Base-by-base conservation (phyloP, 2,329 filamentous ascomycete genomes). In the Herpotrichia juniperi region DNA sequence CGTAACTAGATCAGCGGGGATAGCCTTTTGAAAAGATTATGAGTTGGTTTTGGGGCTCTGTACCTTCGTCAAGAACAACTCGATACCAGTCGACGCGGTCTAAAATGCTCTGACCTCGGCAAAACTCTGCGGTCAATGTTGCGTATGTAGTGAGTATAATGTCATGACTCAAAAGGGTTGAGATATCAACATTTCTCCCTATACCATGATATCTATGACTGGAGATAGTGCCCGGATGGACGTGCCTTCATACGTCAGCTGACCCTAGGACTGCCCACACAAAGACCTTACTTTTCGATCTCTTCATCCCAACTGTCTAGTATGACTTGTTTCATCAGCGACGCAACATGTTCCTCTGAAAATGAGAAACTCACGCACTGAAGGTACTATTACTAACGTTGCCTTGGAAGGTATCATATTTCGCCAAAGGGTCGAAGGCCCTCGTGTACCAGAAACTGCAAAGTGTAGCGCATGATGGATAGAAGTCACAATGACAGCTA, bases 401-500 rank as follows among this genome's bases (percentile, higher is more conserved):
- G 9, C 4, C 26, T 34, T 35, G 6, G 32, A 6, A 7, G 32
- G 7, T 7, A n/a, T 35, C 8, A 35, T 7, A n/a, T 28, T 12
- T 28, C 12, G 7, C 26, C 26, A 7, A 35, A n/a, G 6, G 7
- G 6, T 19, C 14, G 7, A 7, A n/a, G n/a, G n/a, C n/a, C n/a
- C n/a, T n/a, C n/a, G n/a, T n/a, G n/a, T n/a, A n/a, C n/a, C n/a
- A n/a, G n/a, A n/a, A n/a, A n/a, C n/a, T n/a, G n/a, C n/a, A n/a
- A n/a, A n/a, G n/a, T n/a, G n/a, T n/a, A n/a, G n/a, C n/a, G 32
- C 32, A 8, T 35, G 6, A 6, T 19, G 8, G n/a, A 35, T n/a
- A 6, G 32, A 35, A n/a, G 8, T n/a, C 8, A n/a, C 32, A 35
- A 35, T 72, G 0, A 81, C 61, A 1, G 78, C 75, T 12, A 83